Base-by-base conservation (phyloP, 768 basidiomycete genomes). In the Russula emetica region DNA sequence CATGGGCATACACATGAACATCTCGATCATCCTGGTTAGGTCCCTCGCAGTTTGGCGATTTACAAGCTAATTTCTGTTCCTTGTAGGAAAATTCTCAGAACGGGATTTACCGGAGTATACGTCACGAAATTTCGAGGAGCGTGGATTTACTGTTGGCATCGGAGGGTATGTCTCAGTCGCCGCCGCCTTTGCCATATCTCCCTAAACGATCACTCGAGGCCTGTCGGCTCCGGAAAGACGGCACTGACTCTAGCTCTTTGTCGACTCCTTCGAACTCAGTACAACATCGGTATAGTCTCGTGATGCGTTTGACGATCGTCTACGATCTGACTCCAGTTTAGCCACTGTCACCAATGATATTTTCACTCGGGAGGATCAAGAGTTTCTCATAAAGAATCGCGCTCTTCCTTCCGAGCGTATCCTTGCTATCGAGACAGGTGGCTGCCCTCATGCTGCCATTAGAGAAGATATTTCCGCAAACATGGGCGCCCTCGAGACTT, bases 331-430 rank as follows among this genome's bases (percentile, higher is more conserved):
- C 58, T 49, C 65, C 13, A 60, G 11, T 36, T 26, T 49, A 94
- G 95, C 92, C 38, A 94, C 93, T 2, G 93, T 96, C 16, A 99
- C 96, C n/a, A 99, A 99, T 76, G 96, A 99, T 75, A 99, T 99
- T 73, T 99, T 99, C 76, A 99, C 96, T 40, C 83, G 90, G 24
- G 96, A 98, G 74, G 96, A 98, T 72, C 94, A 97, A 74, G 96
- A 98, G 71, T 99, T 99, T 75, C 78, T 99, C 42, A 96, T 99
- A 71, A 87, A 84, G 71, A 92, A 98, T 76, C 83, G 88, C 62
- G 96, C 96, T 0, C 83, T 99, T 7, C 88, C 92, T 0, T 74
- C 85, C 4, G 81, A 82, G 28, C 91, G 93, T 36, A 98, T 99
- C 69, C 84, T 92, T 22, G 95, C 96, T 1, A 98, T 99, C 66